These are phyloP conservation scores for Eustoma russellianum DNA, from an alignment of 257 asterid species.

Conservation along the genomic window DNA sequence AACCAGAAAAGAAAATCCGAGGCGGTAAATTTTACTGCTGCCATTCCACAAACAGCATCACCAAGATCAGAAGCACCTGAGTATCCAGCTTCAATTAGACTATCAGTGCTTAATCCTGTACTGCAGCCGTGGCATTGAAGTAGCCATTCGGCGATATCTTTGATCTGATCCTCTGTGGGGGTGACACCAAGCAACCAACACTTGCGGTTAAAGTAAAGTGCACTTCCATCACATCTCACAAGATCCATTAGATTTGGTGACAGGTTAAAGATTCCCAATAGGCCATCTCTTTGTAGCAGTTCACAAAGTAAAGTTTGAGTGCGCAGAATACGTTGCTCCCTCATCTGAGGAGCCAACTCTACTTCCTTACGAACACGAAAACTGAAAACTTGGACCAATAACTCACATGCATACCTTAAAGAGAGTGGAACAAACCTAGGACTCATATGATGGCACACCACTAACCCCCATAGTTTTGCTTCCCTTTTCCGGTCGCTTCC, in stretches of 20 bases:
- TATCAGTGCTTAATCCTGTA: slow-evolving; percentile 64
- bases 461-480: slow-evolving; percentile 65
- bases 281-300: slow-evolving; percentile 68
- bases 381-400: slow-evolving; percentile 64
- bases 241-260: slow-evolving; percentile 79
- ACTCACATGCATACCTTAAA: slow-evolving; percentile 64
- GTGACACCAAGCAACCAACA: slow-evolving; percentile 55
- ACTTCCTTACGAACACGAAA: slow-evolving; percentile 69
- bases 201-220: slow-evolving; percentile 41
- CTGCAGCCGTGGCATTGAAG: slow-evolving; percentile 40
- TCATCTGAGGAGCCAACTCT: slow-evolving; percentile 47
- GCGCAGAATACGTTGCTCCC: slow-evolving; percentile 43
- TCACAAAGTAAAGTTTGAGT: slow-evolving; percentile 68
- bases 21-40: slow-evolving; percentile 48
- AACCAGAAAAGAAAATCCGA: slow-evolving; percentile 66
- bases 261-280: slow-evolving; percentile 50
- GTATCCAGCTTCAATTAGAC: slow-evolving; percentile 64
- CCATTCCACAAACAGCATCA: slow-evolving; percentile 69
- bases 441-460: slow-evolving; percentile 63
- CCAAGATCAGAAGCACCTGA: slow-evolving; percentile 46
- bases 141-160: slow-evolving; percentile 50
- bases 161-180: slow-evolving; percentile 49
- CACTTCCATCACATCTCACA: slow-evolving; percentile 65
- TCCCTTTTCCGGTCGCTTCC: slow-evolving; percentile 24
- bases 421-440: slow-evolving; percentile 63